Conservation (phyloP, 2,329 filamentous ascomycete genomes). For the Didymella pomorum region DNA sequence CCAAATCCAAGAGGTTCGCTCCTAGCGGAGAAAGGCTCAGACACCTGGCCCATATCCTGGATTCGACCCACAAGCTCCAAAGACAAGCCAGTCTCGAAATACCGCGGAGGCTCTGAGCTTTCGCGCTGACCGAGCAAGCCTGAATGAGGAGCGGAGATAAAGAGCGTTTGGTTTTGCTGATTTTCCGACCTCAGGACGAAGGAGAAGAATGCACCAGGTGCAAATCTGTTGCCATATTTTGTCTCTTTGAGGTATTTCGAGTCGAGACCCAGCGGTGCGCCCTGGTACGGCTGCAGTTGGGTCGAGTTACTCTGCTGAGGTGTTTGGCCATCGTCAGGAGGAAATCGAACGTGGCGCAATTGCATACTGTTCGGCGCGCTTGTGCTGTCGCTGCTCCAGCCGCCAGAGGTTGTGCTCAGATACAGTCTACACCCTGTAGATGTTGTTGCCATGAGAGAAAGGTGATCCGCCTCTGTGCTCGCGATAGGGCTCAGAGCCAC, state of each 20-base stretch:
- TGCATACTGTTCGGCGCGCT: constrained; percentile 93
- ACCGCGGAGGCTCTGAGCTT: constrained; percentile 64
- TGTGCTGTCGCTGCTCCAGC: constrained; percentile 67
- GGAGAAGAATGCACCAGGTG: constrained; percentile 91
- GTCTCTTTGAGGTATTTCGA: constrained; percentile 45
- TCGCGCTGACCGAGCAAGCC: constrained; percentile 75
- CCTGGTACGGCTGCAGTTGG: constrained; percentile 44
- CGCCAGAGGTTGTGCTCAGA: constrained; percentile 85
- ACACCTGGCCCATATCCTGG: constrained; percentile 81
- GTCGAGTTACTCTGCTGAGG: constrained; percentile 33
- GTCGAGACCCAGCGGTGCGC: constrained; percentile 37
- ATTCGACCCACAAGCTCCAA: constrained; percentile 76
- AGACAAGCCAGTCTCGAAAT: constrained; percentile 82
- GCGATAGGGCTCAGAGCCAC: constrained; percentile 88
- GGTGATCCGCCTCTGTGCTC: constrained; percentile 77
- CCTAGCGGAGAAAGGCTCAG: constrained; percentile 69
- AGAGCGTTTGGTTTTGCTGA: constrained; percentile 72
- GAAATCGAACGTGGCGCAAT: constrained; percentile 95
- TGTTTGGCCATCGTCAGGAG: constrained; percentile 62
- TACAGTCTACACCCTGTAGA: constrained; percentile 91
- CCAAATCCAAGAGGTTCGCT: constrained; percentile 80
- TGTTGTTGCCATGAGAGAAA: constrained; percentile 90
- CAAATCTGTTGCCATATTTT: constrained; percentile 67
- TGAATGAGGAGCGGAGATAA: constrained; percentile 86
- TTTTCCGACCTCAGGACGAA: constrained; percentile 72